Evolutionary conservation across 192 early-diverging fungal species (phyloP), one percentile per base, ranked within the genome.

Genomic region (Linnemannia zychae): DNA sequence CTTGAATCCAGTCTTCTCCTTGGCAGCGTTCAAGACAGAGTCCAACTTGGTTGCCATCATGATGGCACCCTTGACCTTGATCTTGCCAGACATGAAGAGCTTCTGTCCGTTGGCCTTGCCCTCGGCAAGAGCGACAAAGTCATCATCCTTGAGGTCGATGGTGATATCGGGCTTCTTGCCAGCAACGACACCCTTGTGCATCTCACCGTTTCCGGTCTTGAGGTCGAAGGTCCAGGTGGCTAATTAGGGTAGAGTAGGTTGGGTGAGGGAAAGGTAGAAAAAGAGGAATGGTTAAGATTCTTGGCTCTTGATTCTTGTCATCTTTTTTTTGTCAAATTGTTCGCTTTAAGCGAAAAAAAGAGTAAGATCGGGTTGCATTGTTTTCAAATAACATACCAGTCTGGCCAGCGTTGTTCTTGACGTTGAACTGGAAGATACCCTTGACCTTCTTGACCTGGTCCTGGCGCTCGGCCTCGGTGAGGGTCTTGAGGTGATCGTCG

Each of bases 41-140:
- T 94, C 91, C 22, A 96, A 89, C 79, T 94, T 95, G 75, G 93
- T 93, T 46, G 93, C 93, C 75, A 96, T 87, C 91, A 93, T 93
- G 78, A 94, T 91, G 65, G 94, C 91, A 79, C 93, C 95, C 88
- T 94, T 94, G 67, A 94, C 87, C 90, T 98, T 98, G 85, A 96
- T 91, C 88, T 98, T 97, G 53, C 97, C 96, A 52, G 89, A 82
- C 96, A 97, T 96, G 88, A 96, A 98, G 37, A 96, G 91, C 87
- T 96, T 95, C 92, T 98, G 97, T 28, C 94, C 94, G 72, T 95
- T 97, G 70, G 96, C 82, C 90, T 96, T 97, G 44, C 97, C 97
- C 24, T 89, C 84, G 46, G 95, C 93, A 69, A 98, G 80, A 44
- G 93, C 94, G 36, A 97, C 93, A 92, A 98, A 97, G 84, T 95